Evolutionary conservation across 768 basidiomycete species (phyloP), one percentile per base, ranked within the genome.

Genomic region (Termitomyces sp.): DNA sequence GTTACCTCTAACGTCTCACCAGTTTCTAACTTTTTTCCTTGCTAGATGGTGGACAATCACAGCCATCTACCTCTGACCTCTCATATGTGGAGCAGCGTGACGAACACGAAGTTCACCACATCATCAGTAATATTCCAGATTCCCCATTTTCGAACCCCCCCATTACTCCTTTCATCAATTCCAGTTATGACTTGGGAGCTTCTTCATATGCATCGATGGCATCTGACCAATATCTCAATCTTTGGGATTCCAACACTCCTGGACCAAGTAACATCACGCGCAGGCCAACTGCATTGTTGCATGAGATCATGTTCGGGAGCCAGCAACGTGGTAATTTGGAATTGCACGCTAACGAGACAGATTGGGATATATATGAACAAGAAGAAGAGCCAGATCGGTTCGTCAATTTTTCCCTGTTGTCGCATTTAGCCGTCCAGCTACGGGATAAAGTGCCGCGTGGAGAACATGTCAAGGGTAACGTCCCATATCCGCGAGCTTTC

Each of bases 391-490:
- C 85, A 53, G 80, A 80, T 61, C 80, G 86, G n/a, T 97, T 93
- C 67, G 86, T 98, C 70, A 92, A 95, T 68, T 88, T 92, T 46
- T 83, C 90, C 10, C 74, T 97, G 46, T 78, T 98, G 48, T 90
- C 87, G 24, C 90, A 98, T 70, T 80, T 97, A 42, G 94, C 94
- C 5, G 88, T 96, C 2, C 86, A 90, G 64, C 71, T 98, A 54
- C 82, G 88, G 46, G 94, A 97, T 72, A 88, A 89, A 65, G 93
- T 98, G 1, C 90, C 90, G 6, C 81, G 92, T 51, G 88, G 88
- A 4, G 86, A 84, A 4, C 95, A 97, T 64, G 90, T 94, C 49
- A 97, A 97, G 73, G 92, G 92, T n/a, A 91, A 92, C 56, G 90
- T 98, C 30, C 90, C 92, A 1, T 96, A 96, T 69, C 88, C 88